Percentiles rank a stretch among this genome's conserved stretches.
Conservation (phyloP, 2,329 filamentous ascomycete genomes). For the Aspergillus sp. region DNA sequence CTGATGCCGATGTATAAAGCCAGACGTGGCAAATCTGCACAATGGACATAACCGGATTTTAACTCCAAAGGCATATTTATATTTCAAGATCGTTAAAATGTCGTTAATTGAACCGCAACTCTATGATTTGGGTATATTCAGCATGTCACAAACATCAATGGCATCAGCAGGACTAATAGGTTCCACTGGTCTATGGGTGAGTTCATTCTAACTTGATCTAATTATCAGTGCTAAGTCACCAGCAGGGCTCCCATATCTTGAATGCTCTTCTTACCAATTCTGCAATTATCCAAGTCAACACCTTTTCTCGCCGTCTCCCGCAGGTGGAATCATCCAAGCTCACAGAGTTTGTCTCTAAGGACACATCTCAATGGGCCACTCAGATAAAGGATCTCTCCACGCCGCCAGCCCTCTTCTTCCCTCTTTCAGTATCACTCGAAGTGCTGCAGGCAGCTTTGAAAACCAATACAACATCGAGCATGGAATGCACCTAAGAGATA, state of each 20-base stretch:
- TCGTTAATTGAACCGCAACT: no score
- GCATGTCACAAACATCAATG: no score
- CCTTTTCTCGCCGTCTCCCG: slow-evolving; percentile 41
- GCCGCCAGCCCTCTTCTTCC: slow-evolving; percentile 59
- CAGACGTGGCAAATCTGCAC: no score
- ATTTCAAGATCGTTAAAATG: no score
- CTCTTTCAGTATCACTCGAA: slow-evolving; percentile 74
- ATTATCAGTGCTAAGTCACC: slow-evolving; percentile 21
- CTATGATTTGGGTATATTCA: no score
- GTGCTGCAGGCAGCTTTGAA: slow-evolving; percentile 67
- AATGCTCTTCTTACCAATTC: slow-evolving; percentile 40
- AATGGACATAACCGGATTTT: no score
- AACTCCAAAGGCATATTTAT: no score
- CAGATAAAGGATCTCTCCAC: slow-evolving; percentile 54
- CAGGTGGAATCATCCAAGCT: slow-evolving; percentile 56
- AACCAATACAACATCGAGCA: slow-evolving; percentile 85
- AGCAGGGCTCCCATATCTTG: slow-evolving; percentile 70
- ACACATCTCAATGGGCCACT: slow-evolving; percentile 64
- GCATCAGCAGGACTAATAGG: no score
- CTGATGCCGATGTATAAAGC: no score
- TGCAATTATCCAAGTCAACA: slow-evolving; percentile 36
- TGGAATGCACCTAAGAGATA: slow-evolving; percentile 73
- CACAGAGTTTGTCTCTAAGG: slow-evolving; percentile 60
- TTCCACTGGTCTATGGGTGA: no score
- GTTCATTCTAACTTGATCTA: no score